A percentile compares a stretch with the other conserved stretches of the same genome.
phyloP scores from a whole-genome alignment of 2,329 filamentous ascomycete species.

The Fusarium heterosporum region DNA sequence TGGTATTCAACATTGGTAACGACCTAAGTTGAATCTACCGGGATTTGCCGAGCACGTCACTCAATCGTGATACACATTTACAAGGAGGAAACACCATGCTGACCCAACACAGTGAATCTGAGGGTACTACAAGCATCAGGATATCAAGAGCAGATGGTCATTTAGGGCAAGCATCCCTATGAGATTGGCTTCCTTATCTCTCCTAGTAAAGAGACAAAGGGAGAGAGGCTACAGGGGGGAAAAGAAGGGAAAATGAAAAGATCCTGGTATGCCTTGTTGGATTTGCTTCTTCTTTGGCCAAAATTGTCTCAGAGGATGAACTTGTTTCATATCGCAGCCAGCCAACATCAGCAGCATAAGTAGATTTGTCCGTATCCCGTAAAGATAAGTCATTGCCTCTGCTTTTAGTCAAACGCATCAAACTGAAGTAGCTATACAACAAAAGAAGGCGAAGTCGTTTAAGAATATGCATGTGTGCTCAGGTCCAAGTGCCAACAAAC shows the following conservation, averaged over 20 bases:
- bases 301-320: not conserved
- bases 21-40: not conserved
- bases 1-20: not conserved
- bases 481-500: not conserved
- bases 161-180: not conserved
- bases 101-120: not conserved
- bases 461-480: not conserved
- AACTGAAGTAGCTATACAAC: not conserved
- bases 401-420: not conserved
- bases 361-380: not conserved
- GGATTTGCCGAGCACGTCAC: constrained; percentile 1
- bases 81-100: not conserved
- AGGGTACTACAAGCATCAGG: constrained; percentile 1
- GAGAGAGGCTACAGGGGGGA: constrained; percentile 8
- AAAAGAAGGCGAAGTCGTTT: not conserved
- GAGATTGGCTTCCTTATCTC: not conserved
- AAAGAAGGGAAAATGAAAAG: not conserved
- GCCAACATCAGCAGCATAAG: not conserved
- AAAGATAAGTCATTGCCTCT: not conserved
- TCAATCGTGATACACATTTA: not conserved
- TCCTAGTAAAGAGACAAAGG: not conserved
- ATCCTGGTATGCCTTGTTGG: not conserved
- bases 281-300: constrained; percentile 11
- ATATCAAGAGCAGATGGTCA: not conserved
- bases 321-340: not conserved